A percentile compares a stretch with the other conserved stretches of the same genome.
phyloP scores from a whole-genome alignment of 768 basidiomycete genomes.

The Lenzites betulinus region DNA sequence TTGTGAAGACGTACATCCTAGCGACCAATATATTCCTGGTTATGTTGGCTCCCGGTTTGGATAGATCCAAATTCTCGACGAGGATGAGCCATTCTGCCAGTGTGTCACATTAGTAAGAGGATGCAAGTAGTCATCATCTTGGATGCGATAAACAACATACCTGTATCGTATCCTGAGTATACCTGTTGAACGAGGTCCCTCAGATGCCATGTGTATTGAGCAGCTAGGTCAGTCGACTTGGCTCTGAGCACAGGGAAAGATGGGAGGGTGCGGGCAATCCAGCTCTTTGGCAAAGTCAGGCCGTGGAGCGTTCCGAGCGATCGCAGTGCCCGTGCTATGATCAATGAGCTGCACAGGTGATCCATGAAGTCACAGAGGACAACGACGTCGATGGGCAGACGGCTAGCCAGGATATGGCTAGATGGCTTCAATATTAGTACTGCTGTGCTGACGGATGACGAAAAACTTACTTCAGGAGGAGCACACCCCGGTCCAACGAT shows the following conservation, averaged over 20 bases:
- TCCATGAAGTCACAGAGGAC: conserved; percentile 57
- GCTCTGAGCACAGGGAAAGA: not conserved
- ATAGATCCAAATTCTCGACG: not conserved
- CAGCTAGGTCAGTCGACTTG: not conserved
- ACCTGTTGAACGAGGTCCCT: conserved; percentile 19
- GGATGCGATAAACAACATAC: not conserved
- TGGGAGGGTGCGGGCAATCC: conserved; percentile 31
- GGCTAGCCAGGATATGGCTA: conserved; percentile 46
- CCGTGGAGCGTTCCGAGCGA: conserved; percentile 38
- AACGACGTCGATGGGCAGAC: conserved; percentile 45
- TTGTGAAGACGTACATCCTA: not conserved
- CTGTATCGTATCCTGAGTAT: conserved; percentile 8
- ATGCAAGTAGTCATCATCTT: not conserved
- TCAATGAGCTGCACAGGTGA: conserved; percentile 42
- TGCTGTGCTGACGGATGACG: not conserved
- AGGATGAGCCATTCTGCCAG: not conserved
- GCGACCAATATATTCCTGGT: not conserved
- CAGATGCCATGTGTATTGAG: not conserved
- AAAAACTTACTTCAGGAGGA: conserved; percentile 43
- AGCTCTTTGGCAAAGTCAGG: conserved; percentile 55
- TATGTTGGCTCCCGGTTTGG: not conserved
- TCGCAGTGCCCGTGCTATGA: conserved; percentile 37
- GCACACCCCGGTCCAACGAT: conserved; percentile 36
- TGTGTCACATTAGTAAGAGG: not conserved
- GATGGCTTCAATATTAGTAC: not conserved